Percentiles rank a stretch among this genome's conserved stretches.
Evolutionary conservation across 768 basidiomycete genomes (phyloP).

Genomic region (Cantharellus cinnabarinus): DNA sequence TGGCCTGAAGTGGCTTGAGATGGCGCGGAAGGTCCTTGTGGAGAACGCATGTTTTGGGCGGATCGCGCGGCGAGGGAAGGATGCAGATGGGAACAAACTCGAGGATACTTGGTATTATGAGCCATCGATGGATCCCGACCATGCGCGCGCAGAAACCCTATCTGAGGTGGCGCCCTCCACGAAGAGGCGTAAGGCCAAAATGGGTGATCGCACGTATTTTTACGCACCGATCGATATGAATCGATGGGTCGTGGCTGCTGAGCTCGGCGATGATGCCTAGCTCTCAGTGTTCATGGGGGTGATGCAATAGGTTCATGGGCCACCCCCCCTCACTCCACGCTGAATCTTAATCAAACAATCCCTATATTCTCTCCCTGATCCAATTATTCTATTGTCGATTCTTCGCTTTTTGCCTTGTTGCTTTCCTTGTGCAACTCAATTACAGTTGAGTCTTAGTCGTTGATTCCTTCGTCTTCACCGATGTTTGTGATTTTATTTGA

Average conservation of each 20-base stretch:
- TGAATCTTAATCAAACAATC: too few species aligned
- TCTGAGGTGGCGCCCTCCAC: not conserved
- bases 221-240: not conserved
- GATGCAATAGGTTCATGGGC: too few species aligned
- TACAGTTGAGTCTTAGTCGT: too few species aligned
- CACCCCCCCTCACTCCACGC: too few species aligned
- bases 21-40: not conserved
- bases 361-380: too few species aligned
- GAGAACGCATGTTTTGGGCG: not conserved
- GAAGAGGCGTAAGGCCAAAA: not conserved
- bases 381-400: too few species aligned
- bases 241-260: not conserved
- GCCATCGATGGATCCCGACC: not conserved
- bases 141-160: not conserved
- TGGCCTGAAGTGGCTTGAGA: not conserved
- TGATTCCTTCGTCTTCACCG: too few species aligned
- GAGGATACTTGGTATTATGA: not conserved
- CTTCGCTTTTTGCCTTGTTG: too few species aligned
- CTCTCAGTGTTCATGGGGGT: too few species aligned
- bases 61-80: not conserved
- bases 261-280: not conserved
- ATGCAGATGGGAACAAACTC: slow-evolving; percentile 1
- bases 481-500: too few species aligned
- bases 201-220: slow-evolving; percentile 1
- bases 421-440: too few species aligned